A percentile compares a stretch with the other conserved stretches of the same genome.
These are phyloP conservation scores for Phytophthora pseudosyringae DNA, from an alignment of 352 stramenopile species.

Conservation along the genomic window DNA sequence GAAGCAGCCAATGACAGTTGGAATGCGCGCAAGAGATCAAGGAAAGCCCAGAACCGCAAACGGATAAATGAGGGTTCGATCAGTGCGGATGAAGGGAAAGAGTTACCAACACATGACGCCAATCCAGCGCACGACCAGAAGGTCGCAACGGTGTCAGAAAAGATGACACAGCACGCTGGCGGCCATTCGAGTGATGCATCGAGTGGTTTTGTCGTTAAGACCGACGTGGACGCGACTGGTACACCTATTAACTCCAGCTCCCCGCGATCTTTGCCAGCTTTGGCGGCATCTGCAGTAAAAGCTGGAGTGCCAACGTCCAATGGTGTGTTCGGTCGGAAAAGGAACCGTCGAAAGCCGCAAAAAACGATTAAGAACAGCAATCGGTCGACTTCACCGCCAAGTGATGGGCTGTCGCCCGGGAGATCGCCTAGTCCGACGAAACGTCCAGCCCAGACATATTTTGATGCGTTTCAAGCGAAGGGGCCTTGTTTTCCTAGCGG, in stretches of 20 bases:
- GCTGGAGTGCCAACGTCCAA: constrained; percentile 3
- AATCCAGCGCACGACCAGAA: background rate
- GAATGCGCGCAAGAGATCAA: constrained; percentile 5
- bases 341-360: constrained; percentile 38
- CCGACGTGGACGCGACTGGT: background rate
- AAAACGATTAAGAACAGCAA: constrained; percentile 41
- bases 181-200: constrained; percentile 1
- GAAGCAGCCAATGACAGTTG: constrained; percentile 12
- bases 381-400: constrained; percentile 25
- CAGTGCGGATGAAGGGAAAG: constrained; percentile 3
- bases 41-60: constrained; percentile 5
- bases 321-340: constrained; percentile 30
- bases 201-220: background rate
- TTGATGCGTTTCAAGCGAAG: constrained; percentile 27
- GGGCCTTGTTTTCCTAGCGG: constrained; percentile 26
- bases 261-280: constrained; percentile 8
- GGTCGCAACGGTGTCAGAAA: background rate
- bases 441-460: constrained; percentile 17
- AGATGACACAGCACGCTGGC: background rate
- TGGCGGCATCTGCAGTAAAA: constrained; percentile 5
- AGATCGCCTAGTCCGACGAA: constrained; percentile 23
- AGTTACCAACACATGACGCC: background rate
- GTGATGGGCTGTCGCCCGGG: constrained; percentile 17
- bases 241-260: background rate
- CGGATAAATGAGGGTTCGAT: constrained; percentile 14